These are phyloP conservation scores for Chlorociboria aeruginascens DNA, from an alignment of 495 filamentous ascomycete species.

Conservation along the genomic window DNA sequence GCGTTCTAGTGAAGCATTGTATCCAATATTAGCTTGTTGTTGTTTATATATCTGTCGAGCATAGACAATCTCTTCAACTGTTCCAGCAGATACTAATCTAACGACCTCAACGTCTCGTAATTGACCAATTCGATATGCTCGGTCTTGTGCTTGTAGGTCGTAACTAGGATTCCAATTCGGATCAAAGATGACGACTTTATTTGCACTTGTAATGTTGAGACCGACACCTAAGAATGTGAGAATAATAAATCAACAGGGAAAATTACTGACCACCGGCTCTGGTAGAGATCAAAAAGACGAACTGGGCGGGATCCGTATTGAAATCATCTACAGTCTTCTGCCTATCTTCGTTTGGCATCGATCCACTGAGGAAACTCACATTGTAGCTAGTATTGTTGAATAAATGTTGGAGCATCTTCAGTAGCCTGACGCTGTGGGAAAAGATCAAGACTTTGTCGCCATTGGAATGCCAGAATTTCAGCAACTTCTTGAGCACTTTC, in stretches of 20 bases:
- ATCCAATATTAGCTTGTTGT: slow-evolving; percentile 95
- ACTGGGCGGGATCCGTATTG: slow-evolving; percentile 78
- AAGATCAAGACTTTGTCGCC: slow-evolving; percentile 93
- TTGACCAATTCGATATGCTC: slow-evolving; percentile 93
- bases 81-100: slow-evolving; percentile 82
- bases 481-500: slow-evolving; percentile 78
- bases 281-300: slow-evolving; percentile 93
- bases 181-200: slow-evolving; percentile 96
- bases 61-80: slow-evolving; percentile 96
- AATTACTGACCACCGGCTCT: slow-evolving; percentile 57
- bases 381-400: slow-evolving; percentile 88
- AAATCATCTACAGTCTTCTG: slow-evolving; percentile 73
- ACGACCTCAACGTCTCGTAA: slow-evolving; percentile 91
- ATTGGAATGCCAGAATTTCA: slow-evolving; percentile 79
- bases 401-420: slow-evolving; percentile 76
- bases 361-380: slow-evolving; percentile 81
- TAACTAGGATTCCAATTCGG: slow-evolving; percentile 91
- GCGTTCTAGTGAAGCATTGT: slow-evolving; percentile 82
- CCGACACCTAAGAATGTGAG: slow-evolving; percentile 31
- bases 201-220: slow-evolving; percentile 92
- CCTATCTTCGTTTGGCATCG: slow-evolving; percentile 81
- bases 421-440: slow-evolving; percentile 72
- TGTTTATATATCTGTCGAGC: slow-evolving; percentile 98
- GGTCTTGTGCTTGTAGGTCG: slow-evolving; percentile 88
- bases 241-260: slow-evolving; percentile 22